Conservation (phyloP, 805 yeast species). For the Metschnikowia proteae region DNA sequence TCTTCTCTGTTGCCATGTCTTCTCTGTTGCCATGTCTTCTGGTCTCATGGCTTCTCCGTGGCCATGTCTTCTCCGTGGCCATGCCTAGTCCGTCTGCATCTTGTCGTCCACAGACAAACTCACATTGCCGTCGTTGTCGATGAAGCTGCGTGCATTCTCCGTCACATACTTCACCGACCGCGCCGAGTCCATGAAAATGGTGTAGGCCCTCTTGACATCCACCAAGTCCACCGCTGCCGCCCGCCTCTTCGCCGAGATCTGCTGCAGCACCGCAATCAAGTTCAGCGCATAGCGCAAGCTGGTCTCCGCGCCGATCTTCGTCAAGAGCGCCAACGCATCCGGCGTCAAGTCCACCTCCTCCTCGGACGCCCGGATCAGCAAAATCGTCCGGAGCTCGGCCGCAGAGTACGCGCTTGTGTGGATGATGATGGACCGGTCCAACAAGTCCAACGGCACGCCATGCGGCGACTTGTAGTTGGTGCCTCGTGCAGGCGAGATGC, state of each 20-base stretch:
- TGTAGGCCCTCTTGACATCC: constrained; percentile 84
- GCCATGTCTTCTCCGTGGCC: too few relatives aligned
- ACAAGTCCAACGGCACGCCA: constrained; percentile 92
- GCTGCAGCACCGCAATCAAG: constrained; percentile 84
- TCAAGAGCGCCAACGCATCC: constrained; percentile 82
- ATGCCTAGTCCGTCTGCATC: constrained; percentile 34
- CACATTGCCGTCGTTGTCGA: constrained; percentile 77
- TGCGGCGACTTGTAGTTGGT: constrained; percentile 93
- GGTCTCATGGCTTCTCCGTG: too few relatives aligned
- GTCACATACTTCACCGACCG: constrained; percentile 85
- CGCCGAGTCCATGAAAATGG: constrained; percentile 81
- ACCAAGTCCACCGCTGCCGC: constrained; percentile 62
- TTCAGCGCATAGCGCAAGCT: constrained; percentile 91
- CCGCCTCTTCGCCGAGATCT: constrained; percentile 80
- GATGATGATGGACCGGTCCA: constrained; percentile 90
- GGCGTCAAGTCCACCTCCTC: constrained; percentile 83
- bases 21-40: too few relatives aligned
- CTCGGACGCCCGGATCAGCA: constrained; percentile 86
- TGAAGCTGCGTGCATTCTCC: constrained; percentile 62
- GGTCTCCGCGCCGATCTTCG: constrained; percentile 87
- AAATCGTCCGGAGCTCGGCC: constrained; percentile 82
- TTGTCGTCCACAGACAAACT: constrained; percentile 37
- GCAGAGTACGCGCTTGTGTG: constrained; percentile 75
- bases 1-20: too few relatives aligned
- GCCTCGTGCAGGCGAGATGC: constrained; percentile 90